These are phyloP conservation scores for Apiospora saccharicola DNA, from an alignment of 2,329 filamentous ascomycete species.

Conservation along the genomic window DNA sequence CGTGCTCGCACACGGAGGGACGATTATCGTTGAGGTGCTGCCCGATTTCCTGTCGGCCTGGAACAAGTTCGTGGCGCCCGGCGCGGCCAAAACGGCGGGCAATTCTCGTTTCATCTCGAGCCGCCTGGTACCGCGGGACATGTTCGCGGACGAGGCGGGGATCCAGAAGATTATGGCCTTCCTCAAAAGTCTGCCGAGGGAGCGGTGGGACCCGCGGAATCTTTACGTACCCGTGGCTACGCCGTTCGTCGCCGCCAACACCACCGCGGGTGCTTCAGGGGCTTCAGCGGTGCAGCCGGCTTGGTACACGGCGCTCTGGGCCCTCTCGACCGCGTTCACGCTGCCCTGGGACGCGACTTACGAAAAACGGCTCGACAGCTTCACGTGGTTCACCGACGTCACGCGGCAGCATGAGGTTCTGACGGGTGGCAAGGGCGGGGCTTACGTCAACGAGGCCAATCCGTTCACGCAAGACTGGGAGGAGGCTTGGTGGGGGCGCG, in stretches of 20 bases:
- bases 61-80: conserved; percentile 34
- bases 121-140: conserved; percentile 31
- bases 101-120: conserved; percentile 31
- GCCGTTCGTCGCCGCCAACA: conserved; percentile 32
- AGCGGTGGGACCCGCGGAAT: conserved; percentile 31
- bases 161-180: conserved; percentile 31
- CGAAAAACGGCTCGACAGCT: conserved; percentile 31
- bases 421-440: conserved; percentile 42
- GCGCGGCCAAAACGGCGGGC: conserved; percentile 30
- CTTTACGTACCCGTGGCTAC: conserved; percentile 34
- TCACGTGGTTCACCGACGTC: conserved; percentile 30
- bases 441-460: conserved; percentile 51
- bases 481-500: conserved; percentile 44
- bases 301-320: conserved; percentile 36
- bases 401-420: conserved; percentile 31
- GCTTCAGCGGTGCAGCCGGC: conserved; percentile 33
- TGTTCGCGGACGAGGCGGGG: conserved; percentile 32
- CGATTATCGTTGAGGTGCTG: conserved; percentile 33
- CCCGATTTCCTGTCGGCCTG: conserved; percentile 33
- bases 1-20: conserved; percentile 31
- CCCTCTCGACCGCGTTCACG: conserved; percentile 27
- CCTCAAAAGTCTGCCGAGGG: conserved; percentile 17
- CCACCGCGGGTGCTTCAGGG: background rate
- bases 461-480: conserved; percentile 44
- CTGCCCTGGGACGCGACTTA: conserved; percentile 33